phyloP scores from a whole-genome alignment of 257 asterid species.

The Datura wrightii region DNA sequence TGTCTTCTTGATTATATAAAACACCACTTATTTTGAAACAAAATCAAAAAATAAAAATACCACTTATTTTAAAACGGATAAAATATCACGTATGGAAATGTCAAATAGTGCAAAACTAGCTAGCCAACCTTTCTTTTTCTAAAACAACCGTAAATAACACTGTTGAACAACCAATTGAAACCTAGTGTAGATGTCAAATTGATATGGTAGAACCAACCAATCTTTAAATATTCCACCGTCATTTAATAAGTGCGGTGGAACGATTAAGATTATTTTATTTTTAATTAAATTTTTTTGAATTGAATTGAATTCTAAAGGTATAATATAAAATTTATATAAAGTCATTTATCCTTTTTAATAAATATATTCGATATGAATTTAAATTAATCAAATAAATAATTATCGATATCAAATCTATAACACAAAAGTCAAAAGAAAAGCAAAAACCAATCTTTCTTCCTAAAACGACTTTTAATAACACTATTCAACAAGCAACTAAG shows the following conservation, averaged over 20 bases:
- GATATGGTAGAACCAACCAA: not conserved
- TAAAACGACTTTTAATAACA: not conserved
- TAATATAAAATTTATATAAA: rapidly evolving
- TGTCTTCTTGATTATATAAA: too few relatives aligned
- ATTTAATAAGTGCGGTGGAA: not conserved
- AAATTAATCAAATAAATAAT: rapidly evolving
- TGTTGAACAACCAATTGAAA: not conserved
- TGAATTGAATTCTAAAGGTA: rapidly evolving
- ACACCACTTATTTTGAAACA: too few relatives aligned
- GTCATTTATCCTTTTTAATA: rapidly evolving
- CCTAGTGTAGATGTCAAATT: not conserved
- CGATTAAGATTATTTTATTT: not conserved
- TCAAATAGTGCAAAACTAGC: not conserved
- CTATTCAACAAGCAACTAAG: not conserved
- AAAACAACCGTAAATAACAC: not conserved
- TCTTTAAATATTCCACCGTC: not conserved
- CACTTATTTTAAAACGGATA: too few relatives aligned
- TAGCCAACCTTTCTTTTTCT: not conserved
- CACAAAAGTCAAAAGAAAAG: not conserved
- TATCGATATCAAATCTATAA: too few relatives aligned
- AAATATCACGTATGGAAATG: not conserved
- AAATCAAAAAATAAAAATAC: too few relatives aligned
- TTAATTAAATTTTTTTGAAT: rapidly evolving
- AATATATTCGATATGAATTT: rapidly evolving
- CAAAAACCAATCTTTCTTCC: not conserved